Percentiles rank a stretch among this genome's conserved stretches.
These are phyloP conservation scores for Botrytis squamosa DNA, from an alignment of 2,329 filamentous ascomycete genomes.

Conservation along the genomic window DNA sequence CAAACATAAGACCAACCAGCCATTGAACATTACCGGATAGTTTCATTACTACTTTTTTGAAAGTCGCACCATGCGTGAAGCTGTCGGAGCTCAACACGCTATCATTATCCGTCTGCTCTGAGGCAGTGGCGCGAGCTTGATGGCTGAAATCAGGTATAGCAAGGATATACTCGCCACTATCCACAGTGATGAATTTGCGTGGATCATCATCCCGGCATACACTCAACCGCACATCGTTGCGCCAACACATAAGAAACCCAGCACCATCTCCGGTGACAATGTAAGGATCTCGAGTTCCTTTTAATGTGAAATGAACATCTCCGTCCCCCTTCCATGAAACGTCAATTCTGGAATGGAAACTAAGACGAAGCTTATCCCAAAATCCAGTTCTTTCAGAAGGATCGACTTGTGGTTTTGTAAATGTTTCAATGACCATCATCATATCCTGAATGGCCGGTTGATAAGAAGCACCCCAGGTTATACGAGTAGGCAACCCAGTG, in stretches of 20 bases:
- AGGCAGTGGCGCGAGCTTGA: conserved; percentile 63
- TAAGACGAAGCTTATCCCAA: conserved; percentile 96
- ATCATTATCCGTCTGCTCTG: conserved; percentile 56
- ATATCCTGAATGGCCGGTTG: conserved; percentile 98
- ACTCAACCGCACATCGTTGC: conserved; percentile 85
- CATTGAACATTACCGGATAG: conserved; percentile 93
- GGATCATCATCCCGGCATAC: conserved; percentile 84
- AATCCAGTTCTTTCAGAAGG: conserved; percentile 92
- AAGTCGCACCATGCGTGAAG: conserved; percentile 72
- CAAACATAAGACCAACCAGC: conserved; percentile 88
- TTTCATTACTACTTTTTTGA: conserved; percentile 99
- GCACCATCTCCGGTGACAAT: conserved; percentile 88
- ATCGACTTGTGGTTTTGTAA: conserved; percentile 93
- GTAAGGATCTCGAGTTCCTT: conserved; percentile 90
- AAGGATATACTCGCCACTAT: conserved; percentile 91
- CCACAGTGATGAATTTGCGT: conserved; percentile 90
- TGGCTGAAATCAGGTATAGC: conserved; percentile 92
- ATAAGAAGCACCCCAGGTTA: conserved; percentile 97
- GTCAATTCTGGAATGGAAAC: conserved; percentile 86
- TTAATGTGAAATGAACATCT: conserved; percentile 89
- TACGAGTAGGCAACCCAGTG: conserved; percentile 83
- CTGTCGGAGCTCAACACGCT: conserved; percentile 57
- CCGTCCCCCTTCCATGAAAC: conserved; percentile 94
- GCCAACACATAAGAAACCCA: conserved; percentile 98
- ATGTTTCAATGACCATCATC: conserved; percentile 99